Percentiles rank a stretch among this genome's conserved stretches.
phyloP scores from a whole-genome alignment of 108 stramenopile genomes.

The Cyclotella choctawhatcheeana region DNA sequence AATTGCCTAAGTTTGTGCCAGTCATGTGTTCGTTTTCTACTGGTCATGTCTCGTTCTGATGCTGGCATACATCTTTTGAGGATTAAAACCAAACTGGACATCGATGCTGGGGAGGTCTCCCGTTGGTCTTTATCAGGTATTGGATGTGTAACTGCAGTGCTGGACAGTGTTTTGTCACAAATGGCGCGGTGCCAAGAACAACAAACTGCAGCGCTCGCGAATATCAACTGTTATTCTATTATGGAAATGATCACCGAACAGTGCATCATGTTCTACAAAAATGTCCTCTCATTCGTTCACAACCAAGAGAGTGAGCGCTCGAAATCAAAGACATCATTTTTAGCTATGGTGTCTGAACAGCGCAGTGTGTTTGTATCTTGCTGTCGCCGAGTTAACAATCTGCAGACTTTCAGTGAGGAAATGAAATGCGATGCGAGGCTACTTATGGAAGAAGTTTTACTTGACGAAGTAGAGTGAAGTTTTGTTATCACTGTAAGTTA shows the following conservation, averaged over 20 bases:
- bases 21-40: conserved; percentile 28
- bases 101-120: conserved; percentile 10
- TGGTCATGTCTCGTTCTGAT: conserved; percentile 32
- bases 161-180: conserved; percentile 16
- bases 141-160: conserved; percentile 28
- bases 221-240: neutral
- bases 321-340: conserved; percentile 8
- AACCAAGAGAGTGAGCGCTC: conserved; percentile 3
- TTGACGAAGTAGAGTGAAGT: conserved; percentile 15
- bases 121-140: conserved; percentile 50
- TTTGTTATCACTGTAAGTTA: neutral
- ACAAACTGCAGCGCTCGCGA: neutral
- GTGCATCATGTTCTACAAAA: conserved; percentile 44
- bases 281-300: conserved; percentile 30
- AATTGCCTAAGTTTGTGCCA: conserved; percentile 22
- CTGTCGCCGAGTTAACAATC: conserved; percentile 27
- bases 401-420: conserved; percentile 24
- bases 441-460: conserved; percentile 32
- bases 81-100: conserved; percentile 35
- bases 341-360: conserved; percentile 34
- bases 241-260: conserved; percentile 29
- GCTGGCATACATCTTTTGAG: conserved; percentile 41
- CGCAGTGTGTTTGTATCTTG: conserved; percentile 29
- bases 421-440: conserved; percentile 30
- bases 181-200: conserved; percentile 9